These are phyloP conservation scores for Alternaria viburni DNA, from an alignment of 2,329 filamentous ascomycete species.

Conservation along the genomic window DNA sequence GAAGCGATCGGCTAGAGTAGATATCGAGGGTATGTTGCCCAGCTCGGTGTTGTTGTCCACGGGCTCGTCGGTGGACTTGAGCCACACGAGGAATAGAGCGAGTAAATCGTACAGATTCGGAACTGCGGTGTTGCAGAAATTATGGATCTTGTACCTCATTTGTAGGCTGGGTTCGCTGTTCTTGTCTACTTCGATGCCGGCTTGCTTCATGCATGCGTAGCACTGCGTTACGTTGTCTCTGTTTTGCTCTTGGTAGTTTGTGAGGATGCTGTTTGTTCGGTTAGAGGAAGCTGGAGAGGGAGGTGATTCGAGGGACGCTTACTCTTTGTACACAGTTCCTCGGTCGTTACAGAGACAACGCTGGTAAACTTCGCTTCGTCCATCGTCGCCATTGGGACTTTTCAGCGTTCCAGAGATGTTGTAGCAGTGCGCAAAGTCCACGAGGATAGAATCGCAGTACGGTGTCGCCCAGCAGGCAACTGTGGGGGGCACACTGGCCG, in stretches of 20 bases:
- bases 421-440: neutral
- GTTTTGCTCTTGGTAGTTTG: neutral
- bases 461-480: neutral
- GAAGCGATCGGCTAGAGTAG: neutral
- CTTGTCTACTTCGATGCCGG: neutral
- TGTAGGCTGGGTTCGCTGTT: neutral
- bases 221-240: neutral
- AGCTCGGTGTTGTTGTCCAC: neutral
- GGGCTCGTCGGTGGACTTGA: neutral
- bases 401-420: neutral
- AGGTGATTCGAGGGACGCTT: neutral
- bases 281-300: neutral
- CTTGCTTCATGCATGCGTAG: constrained; percentile 7
- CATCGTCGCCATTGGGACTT: neutral
- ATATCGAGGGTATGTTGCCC: neutral
- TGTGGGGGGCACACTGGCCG: neutral
- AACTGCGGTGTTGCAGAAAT: constrained; percentile 5
- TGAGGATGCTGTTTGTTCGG: neutral
- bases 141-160: constrained; percentile 1
- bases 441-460: neutral
- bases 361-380: neutral
- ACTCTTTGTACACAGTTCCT: neutral
- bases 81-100: neutral
- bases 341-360: neutral
- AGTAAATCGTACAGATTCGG: constrained; percentile 1